Base-by-base conservation (phyloP, 177 flowering plant genomes). In the Vitis hybrid region DNA sequence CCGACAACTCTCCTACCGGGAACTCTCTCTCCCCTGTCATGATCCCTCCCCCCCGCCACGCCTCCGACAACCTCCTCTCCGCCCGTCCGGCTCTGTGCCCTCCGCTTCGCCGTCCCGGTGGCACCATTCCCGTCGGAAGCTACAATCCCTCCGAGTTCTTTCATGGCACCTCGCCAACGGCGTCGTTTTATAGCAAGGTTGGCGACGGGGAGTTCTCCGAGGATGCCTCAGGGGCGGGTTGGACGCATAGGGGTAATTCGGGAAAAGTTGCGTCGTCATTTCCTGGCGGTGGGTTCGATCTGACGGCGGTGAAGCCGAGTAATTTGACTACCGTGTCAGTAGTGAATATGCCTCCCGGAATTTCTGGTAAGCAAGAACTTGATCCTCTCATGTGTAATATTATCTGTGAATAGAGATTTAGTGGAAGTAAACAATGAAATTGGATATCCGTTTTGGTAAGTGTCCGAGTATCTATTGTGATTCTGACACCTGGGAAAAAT, bases 21-120 rank as follows among this genome's bases (percentile, higher is more conserved):
- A 89, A 88, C 77, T 90, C 95, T 14, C 84, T 92, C 71, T 94
- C 94, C 10, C 96, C 98, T 1, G 95, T 92, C 60, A 92, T 92
- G 95, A 94, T 92, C 71, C 98, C 94, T 20, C 97, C 96, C 18
- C 87, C 94, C 1, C 89, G 94, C 19, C 96, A 87, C 77, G 78
- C 84, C 49, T 84, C 94, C 62, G 92, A 87, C 68, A 76, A 78
- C 70, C 55, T 71, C 65, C 52, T 69, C 50, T 57, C 58, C 7
- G 47, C 47, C 47, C 80, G 76, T 62, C 54, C 81, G 1, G 68
- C 70, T 7, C 85, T 70, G 59, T 61, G 73, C 58, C 73, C 38
- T 60, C 85, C 57, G 18, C 75, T 66, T 65, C 83, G 47, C 79
- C 75, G 11, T 71, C 84, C 1, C 68, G 78, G 67, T 17, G 71